Conservation (phyloP, 2,329 filamentous ascomycete species). For the Ophiostoma sp. region DNA sequence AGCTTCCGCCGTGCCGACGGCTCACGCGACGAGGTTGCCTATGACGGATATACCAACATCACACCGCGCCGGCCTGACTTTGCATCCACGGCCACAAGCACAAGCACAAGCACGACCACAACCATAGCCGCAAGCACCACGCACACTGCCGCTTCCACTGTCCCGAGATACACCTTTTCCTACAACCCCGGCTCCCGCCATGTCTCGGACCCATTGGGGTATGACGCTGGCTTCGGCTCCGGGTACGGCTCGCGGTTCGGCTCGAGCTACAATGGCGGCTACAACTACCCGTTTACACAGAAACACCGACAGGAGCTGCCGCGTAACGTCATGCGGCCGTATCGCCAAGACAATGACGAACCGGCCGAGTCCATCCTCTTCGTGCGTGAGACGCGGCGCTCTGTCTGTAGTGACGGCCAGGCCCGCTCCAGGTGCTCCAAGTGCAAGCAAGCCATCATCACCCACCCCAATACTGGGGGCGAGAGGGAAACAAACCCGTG, state of each 20-base stretch:
- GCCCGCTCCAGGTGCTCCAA: conserved; percentile 20
- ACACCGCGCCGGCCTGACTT: neutral
- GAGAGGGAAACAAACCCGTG: neutral
- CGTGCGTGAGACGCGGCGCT: conserved; percentile 13
- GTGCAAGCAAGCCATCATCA: conserved; percentile 2
- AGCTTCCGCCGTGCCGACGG: conserved; percentile 23
- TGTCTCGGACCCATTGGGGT: neutral
- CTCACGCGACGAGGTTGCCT: conserved; percentile 14
- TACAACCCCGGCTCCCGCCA: neutral
- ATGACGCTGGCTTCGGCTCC: neutral
- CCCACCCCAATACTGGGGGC: neutral
- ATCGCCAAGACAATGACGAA: conserved; percentile 23
- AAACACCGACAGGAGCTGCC: conserved; percentile 13
- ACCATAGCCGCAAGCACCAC: neutral
- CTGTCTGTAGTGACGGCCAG: conserved; percentile 19
- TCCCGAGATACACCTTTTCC: neutral
- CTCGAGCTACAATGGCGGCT: neutral
- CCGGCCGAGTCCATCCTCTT: conserved; percentile 17
- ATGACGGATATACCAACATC: neutral
- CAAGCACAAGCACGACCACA: neutral
- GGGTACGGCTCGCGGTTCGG: neutral
- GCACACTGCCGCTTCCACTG: neutral
- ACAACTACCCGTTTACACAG: neutral
- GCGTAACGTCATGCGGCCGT: conserved; percentile 20
- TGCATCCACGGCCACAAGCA: neutral